Base-by-base conservation (phyloP, 2,329 filamentous ascomycete species). In the Gliomastix tumulicola region DNA sequence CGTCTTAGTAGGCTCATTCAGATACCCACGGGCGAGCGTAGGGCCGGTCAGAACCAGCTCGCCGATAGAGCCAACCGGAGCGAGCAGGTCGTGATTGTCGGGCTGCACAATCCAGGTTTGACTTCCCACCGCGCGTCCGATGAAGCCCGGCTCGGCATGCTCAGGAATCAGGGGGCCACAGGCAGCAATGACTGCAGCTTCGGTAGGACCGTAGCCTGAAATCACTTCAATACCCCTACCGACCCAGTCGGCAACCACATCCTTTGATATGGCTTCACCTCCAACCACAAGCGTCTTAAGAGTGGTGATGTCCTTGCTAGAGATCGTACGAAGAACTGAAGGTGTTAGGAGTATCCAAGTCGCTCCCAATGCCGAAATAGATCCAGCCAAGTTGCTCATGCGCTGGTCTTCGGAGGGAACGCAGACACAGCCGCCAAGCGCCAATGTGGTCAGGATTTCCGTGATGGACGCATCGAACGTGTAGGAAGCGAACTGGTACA, bases 11-110 rank as follows among this genome's bases (percentile, higher is more conserved):
- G 47, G 11, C 16, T 55, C 48, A 36, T 67, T 64, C 13, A 71
- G 49, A 38, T 76, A 76, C 23, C 69, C 68, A 32, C 62, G 53
- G 16, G 63, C 68, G 7, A 76, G 60, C 3, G 63, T 59, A 2
- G 69, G 69, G 2, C 65, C 63, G 33, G 59, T 57, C 27, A 67
- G 41, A 7, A 59, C 41, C 13, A 62, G 48, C 41, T 63, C 59
- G 4, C 55, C 55, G 7, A 48, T 19, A 7, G 35, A 40, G 1
- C 54, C 53, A 3, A 54, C 28, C 2, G 54, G 52, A 1, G 42
- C 37, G 4, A 54, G 46, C 7, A 32, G 34, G n/a, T 48, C 16
- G 21, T 32, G 23, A 31, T 50, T 34, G 5, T 38, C 40, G 4
- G 45, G 21, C 16, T 51, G 41, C 7, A 47, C 43, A 32, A 56